phyloP scores from a whole-genome alignment of 78 protist species.

The Guillardia theta region DNA sequence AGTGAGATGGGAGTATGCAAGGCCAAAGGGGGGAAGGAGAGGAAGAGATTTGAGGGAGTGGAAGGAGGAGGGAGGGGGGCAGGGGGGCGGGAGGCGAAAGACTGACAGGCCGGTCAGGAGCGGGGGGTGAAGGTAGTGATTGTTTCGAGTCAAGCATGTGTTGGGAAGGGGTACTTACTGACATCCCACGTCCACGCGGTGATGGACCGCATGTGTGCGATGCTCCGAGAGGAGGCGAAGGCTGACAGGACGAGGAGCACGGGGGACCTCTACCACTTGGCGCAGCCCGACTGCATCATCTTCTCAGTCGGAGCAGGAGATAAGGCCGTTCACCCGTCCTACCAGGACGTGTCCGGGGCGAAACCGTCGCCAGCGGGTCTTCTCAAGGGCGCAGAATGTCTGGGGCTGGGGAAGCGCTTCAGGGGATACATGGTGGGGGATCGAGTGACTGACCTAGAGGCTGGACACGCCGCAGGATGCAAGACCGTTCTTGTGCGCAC shows the following conservation, averaged over 20 bases:
- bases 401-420: background rate
- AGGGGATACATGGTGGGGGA: background rate
- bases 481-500: background rate
- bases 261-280: background rate
- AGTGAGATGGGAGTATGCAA: too few species aligned
- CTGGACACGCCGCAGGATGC: background rate
- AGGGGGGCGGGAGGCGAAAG: too few species aligned
- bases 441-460: background rate
- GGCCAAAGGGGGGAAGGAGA: too few species aligned
- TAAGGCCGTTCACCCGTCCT: background rate
- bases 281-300: background rate
- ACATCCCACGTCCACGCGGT: background rate
- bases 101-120: too few species aligned
- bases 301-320: background rate
- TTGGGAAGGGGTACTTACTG: background rate
- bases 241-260: background rate
- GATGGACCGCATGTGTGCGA: background rate
- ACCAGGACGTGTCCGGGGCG: background rate
- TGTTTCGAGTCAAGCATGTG: background rate
- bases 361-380: background rate
- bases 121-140: too few species aligned
- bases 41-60: too few species aligned
- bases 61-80: too few species aligned
- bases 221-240: background rate
- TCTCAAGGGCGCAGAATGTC: background rate